Evolutionary conservation across 116 monocot species (phyloP), one percentile per base, ranked within the genome.

Genomic region (Posidonia oceanica): DNA sequence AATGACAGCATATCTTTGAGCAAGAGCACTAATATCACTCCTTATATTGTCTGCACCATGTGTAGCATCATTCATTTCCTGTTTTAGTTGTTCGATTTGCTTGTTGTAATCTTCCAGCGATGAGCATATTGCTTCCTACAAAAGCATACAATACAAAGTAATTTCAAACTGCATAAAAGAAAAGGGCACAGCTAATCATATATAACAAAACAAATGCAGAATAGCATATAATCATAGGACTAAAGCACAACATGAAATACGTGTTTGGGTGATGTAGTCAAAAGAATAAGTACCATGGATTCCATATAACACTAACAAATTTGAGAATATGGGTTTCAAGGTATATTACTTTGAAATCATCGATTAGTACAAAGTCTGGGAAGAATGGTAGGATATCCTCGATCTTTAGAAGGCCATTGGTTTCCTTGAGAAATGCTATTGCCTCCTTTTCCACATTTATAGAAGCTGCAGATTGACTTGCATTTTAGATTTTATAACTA

Each of bases 361-460:
- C 98, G 76, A 98, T 98, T 51, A 98, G 78, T 7, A 88, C 90
- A 69, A 98, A 98, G 69, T 98, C 98, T 44, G 98, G 98, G 75
- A 98, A 98, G 80, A 93, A 98, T 36, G 98, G 98, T 37, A 98
- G 75, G 71, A 98, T 98, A 77, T 98, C 98, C 81, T 98, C 98
- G 39, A 98, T 98, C 79, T 90, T 98, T 54, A 98, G 75, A 52
- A 98, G 87, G 37, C 93, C 91, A 72, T 92, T 85, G 68, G 98
- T 93, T 80, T 98, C 98, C 71, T 93, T 89, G 48, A 98, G 84
- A 80, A 98, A 98, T 66, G 91, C 98, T 74, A 98, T 93, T 53
- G 93, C 98, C 75, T 90, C 93, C 8, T 5, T 42, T 42, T 42
- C 42, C 42, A 42, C 42, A 42, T 42, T 42, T 42, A 42, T 42